A percentile compares a stretch with the other conserved stretches of the same genome.
Evolutionary conservation across 2,329 filamentous ascomycete species (phyloP).

Genomic region (Aspergillus pseudoglaucus): DNA sequence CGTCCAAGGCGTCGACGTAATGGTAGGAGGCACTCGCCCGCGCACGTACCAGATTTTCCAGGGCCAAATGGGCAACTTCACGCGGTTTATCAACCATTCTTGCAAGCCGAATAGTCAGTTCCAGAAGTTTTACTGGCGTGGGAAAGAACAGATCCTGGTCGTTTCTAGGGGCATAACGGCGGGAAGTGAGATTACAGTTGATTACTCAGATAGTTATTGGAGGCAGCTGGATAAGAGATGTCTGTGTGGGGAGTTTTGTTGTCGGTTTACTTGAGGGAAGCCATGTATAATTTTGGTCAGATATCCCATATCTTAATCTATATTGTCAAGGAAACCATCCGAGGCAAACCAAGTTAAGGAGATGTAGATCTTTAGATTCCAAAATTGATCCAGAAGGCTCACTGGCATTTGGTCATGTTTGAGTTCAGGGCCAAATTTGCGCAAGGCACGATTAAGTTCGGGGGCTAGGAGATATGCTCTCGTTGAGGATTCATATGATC

Average conservation of each 20-base stretch:
- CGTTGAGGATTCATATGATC: too few species aligned
- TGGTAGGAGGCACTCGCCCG: slow-evolving; percentile 40
- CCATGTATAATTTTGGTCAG: background rate
- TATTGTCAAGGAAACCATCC: too few species aligned
- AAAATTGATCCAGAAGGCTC: too few species aligned
- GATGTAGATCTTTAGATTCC: too few species aligned
- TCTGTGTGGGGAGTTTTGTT: slow-evolving; percentile 49
- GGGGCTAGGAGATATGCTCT: too few species aligned
- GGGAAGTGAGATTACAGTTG: slow-evolving; percentile 51
- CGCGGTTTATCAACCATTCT: slow-evolving; percentile 54
- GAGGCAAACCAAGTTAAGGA: too few species aligned
- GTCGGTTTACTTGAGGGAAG: slow-evolving; percentile 20
- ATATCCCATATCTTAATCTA: background rate
- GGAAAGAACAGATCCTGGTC: slow-evolving; percentile 49
- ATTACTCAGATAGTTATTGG: slow-evolving; percentile 56
- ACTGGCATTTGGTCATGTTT: too few species aligned
- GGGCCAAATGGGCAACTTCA: slow-evolving; percentile 50
- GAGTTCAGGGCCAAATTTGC: too few species aligned
- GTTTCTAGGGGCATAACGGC: slow-evolving; percentile 51
- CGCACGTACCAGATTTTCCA: slow-evolving; percentile 53
- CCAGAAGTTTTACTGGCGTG: slow-evolving; percentile 52
- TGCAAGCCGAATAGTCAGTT: slow-evolving; percentile 54
- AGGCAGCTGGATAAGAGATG: slow-evolving; percentile 50
- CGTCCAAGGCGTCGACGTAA: slow-evolving; percentile 48
- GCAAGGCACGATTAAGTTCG: too few species aligned